These are phyloP conservation scores for Plenodomus biglobosus DNA, from an alignment of 2,329 filamentous ascomycete genomes.

Conservation along the genomic window DNA sequence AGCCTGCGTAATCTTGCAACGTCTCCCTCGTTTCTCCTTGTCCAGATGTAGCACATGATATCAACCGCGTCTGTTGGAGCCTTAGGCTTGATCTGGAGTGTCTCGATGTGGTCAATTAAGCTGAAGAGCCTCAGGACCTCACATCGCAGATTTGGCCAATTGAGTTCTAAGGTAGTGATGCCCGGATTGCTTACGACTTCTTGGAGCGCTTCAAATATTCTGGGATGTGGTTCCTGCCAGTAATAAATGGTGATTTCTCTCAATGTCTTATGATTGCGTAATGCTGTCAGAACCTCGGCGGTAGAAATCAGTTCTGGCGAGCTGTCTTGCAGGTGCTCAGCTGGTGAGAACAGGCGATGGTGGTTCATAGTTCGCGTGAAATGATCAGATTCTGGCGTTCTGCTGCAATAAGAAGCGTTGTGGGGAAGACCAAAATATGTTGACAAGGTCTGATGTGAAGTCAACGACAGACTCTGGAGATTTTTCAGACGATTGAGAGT, in stretches of 20 bases:
- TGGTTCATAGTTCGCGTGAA: not conserved
- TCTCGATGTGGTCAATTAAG: not conserved
- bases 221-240: not conserved
- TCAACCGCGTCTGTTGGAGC: not conserved
- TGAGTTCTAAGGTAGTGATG: not conserved
- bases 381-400: not conserved
- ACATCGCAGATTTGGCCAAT: not conserved
- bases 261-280: not conserved
- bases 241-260: not conserved
- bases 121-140: not conserved
- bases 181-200: not conserved
- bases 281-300: not conserved
- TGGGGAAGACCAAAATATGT: not conserved
- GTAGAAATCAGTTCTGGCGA: not conserved
- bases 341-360: not conserved
- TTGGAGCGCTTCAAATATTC: not conserved
- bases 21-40: not conserved
- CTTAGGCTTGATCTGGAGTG: not conserved
- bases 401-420: not conserved
- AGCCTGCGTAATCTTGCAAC: not conserved
- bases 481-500: conserved; percentile 22
- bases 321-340: not conserved
- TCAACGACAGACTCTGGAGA: conserved; percentile 19
- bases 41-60: not conserved
- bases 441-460: not conserved